A percentile compares a stretch with the other conserved stretches of the same genome.
Evolutionary conservation across 768 basidiomycete genomes (phyloP).

Genomic region (Leccinum obscurum): DNA sequence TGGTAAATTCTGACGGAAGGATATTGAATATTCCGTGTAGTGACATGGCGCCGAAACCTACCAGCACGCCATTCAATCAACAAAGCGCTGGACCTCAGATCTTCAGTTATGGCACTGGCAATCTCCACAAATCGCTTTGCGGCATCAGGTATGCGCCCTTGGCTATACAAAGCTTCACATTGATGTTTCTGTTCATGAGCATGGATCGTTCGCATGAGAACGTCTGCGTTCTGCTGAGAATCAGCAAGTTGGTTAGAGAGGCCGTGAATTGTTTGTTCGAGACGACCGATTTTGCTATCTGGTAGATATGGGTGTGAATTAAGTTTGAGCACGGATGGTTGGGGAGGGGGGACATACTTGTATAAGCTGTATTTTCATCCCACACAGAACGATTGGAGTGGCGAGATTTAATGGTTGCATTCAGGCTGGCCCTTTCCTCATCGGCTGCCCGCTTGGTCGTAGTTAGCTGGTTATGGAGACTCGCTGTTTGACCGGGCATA

Average conservation of each 20-base stretch:
- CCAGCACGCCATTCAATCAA: conserved; percentile 6
- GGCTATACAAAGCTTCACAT: conserved; percentile 5
- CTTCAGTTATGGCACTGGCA: neutral
- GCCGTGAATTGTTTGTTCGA: neutral
- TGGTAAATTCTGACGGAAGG: conserved; percentile 3
- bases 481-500: neutral
- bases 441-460: neutral
- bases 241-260: neutral
- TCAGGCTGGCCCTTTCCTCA: neutral
- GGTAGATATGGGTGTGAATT: neutral
- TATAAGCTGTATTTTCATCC: neutral
- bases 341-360: neutral
- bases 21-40: neutral
- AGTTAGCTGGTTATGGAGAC: neutral
- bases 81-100: neutral
- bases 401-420: neutral
- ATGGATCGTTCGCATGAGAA: neutral
- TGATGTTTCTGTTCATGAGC: conserved; percentile 5
- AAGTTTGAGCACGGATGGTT: no score
- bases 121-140: neutral
- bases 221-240: neutral
- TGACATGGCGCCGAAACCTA: neutral
- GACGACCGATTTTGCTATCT: neutral
- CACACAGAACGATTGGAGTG: neutral
- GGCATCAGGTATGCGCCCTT: neutral